These are phyloP conservation scores for Talaromyces verruculosus DNA, from an alignment of 2,329 filamentous ascomycete genomes.

Conservation along the genomic window DNA sequence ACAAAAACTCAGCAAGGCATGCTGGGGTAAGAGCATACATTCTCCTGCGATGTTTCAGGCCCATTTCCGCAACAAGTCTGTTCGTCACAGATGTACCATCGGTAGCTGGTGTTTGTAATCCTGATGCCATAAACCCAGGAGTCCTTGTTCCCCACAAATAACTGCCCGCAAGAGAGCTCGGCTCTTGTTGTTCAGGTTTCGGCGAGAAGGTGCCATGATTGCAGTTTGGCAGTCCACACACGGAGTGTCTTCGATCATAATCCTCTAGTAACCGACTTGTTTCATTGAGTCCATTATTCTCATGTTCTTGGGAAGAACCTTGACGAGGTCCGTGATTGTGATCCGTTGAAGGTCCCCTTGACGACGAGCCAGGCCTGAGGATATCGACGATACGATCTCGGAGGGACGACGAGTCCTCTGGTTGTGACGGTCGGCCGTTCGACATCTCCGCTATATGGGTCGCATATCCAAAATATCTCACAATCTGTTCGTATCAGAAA, in stretches of 20 bases:
- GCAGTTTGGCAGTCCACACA: conserved; percentile 52
- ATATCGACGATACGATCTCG: conserved; percentile 34
- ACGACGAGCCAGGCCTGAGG: conserved; percentile 29
- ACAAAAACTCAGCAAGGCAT: background rate
- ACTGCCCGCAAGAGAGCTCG: conserved; percentile 32
- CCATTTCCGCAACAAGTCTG: conserved; percentile 69
- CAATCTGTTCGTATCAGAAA: background rate
- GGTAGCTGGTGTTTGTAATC: conserved; percentile 50
- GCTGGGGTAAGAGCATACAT: conserved; percentile 58
- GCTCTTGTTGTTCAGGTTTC: conserved; percentile 54
- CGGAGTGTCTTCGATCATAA: conserved; percentile 38
- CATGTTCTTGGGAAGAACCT: background rate
- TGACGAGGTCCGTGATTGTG: background rate
- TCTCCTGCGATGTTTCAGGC: conserved; percentile 67
- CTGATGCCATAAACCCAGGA: conserved; percentile 24
- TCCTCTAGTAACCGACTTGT: conserved; percentile 42
- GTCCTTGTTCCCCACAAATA: conserved; percentile 25
- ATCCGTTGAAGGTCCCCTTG: conserved; percentile 19
- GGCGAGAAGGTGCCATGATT: conserved; percentile 77
- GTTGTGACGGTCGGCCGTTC: conserved; percentile 10
- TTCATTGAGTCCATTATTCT: conserved; percentile 24
- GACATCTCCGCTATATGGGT: conserved; percentile 14
- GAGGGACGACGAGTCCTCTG: conserved; percentile 23
- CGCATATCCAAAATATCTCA: conserved; percentile 2
- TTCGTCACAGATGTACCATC: conserved; percentile 69